Conservation (phyloP, 306 rosid genomes). For the Fragaria iinumae region DNA sequence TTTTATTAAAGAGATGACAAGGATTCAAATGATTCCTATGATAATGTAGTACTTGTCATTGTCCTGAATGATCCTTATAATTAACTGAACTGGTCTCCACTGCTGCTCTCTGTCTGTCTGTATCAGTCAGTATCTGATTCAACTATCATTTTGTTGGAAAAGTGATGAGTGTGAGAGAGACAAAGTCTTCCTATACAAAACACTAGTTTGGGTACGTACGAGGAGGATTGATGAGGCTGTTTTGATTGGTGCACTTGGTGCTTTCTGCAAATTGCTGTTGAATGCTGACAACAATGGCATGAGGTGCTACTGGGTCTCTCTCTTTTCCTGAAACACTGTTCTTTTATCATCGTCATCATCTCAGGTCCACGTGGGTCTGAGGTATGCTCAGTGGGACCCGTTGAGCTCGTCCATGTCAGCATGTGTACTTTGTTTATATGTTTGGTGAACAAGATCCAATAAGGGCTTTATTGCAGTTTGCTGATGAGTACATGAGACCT, state of each 20-base stretch:
- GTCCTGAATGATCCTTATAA: background rate
- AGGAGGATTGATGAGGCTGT: background rate
- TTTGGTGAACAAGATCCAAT: no score
- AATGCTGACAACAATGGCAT: slow-evolving; percentile 1
- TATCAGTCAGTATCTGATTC: slow-evolving; percentile 35
- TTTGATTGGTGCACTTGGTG: slow-evolving; percentile 7
- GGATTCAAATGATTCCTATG: background rate
- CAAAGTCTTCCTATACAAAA: background rate
- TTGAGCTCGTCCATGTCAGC: slow-evolving; percentile 1
- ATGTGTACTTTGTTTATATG: background rate
- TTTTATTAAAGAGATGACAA: slow-evolving; percentile 13
- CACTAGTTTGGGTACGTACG: background rate
- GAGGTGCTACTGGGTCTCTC: background rate
- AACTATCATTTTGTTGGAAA: slow-evolving; percentile 23
- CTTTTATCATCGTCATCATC: background rate
- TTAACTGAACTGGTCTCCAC: slow-evolving; percentile 17
- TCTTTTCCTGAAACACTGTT: background rate
- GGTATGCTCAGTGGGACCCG: background rate
- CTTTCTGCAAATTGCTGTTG: background rate
- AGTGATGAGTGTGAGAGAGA: slow-evolving; percentile 20
- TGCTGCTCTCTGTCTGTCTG: background rate
- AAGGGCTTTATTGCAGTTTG: no score
- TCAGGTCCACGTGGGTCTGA: background rate
- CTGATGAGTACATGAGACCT: no score
- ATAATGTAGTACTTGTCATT: background rate